Conservation (phyloP, 345 rosid genomes). For the Salix viminalis region DNA sequence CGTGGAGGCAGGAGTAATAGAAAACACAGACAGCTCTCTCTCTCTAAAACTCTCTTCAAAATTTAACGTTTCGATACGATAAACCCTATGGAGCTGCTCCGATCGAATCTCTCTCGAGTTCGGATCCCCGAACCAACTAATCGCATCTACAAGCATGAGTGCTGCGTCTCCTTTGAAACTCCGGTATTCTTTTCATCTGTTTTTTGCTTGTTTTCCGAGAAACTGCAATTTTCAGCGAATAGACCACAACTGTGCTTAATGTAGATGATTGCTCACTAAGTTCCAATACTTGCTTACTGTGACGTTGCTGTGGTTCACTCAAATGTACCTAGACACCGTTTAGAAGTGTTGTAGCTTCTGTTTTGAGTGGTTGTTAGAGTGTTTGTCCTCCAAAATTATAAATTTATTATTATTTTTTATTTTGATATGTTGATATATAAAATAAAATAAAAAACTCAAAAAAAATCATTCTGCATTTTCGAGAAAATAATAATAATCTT, state of each 20-base stretch:
- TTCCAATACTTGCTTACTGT: background rate
- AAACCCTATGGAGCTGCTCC: slow-evolving; percentile 76
- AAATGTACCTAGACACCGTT: background rate
- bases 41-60: background rate
- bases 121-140: slow-evolving; percentile 99
- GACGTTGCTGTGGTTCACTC: background rate
- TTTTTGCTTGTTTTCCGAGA: slow-evolving; percentile 5
- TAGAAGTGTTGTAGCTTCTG: no score
- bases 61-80: background rate
- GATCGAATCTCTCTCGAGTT: slow-evolving; percentile 89
- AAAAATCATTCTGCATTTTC: no score
- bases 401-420: no score
- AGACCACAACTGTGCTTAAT: background rate
- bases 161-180: slow-evolving; percentile 90
- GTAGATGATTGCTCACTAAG: background rate
- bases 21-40: background rate
- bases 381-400: no score
- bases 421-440: no score
- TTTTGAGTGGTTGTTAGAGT: no score
- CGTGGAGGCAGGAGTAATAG: no score
- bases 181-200: slow-evolving; percentile 43
- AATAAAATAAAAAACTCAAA: no score
- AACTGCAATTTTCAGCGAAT: background rate
- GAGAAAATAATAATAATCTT: no score
- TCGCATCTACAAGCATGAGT: slow-evolving; percentile 95